Base-by-base conservation (phyloP, 352 stramenopile species). In the Aphanomyces cochlioides region DNA sequence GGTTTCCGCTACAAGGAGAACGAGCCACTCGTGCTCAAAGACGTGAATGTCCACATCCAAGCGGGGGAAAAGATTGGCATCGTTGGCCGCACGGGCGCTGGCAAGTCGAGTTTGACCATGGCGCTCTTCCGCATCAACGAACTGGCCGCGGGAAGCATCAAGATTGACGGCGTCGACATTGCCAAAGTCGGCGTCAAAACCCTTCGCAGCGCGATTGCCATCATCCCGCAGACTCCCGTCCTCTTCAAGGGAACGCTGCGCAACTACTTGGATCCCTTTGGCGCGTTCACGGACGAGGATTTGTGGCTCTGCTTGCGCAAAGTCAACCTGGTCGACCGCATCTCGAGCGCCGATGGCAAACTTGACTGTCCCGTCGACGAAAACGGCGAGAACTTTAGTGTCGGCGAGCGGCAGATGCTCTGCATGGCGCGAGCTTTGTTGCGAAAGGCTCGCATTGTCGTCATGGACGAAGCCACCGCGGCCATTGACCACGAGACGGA, bases 401-500 rank as follows among this genome's bases (percentile, higher is more conserved):
- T 93, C 48, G 94, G 94, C 8, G 82, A 98, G 77, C 69, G 87
- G 38, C 92, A 97, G 75, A 75, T 98, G 10, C 65, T 99, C 17
- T 97, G 90, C 60, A 73, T 98, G 47, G 95, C 88, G 47, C 78
- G 95, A 36, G 92, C 93, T 5, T 77, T 98, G 38, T 70, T 98
- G 7, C 80, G 85, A 7, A 84, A 96, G 56, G 88, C 90, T 4
- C 92, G 92, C 12, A 90, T 98, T 36, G 75, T 99, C 12, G 81
- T 98, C 36, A 66, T 99, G 45, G 83, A 90, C 50, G 84, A 91
- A 39, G 74, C 79, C 0, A 90, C 85, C 10, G 84, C 81, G 0
- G 78, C 81, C 19, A 76, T 89, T 17, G 79, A 85, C 36, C 72
- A 80, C 58, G 72, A 78, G 38, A 80, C 72, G 34, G 90, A 97